phyloP scores from a whole-genome alignment of 1,284 basidiomycete genomes.

The Rhizoctonia solani region DNA sequence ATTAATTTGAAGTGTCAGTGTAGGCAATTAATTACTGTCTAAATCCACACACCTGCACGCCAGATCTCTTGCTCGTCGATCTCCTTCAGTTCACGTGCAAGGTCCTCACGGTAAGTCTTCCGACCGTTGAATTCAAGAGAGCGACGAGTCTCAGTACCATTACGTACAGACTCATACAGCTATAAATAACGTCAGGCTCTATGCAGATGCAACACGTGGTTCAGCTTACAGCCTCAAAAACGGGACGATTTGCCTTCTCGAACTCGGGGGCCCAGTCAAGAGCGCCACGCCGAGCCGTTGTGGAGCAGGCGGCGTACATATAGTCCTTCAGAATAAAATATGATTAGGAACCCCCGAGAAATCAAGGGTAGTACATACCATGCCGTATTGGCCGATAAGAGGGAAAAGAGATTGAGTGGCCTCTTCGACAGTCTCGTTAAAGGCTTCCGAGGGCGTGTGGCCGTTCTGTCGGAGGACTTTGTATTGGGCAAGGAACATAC shows the following conservation, averaged over 20 bases:
- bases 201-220: neutral
- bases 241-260: slow-evolving; percentile 88
- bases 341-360: neutral
- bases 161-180: slow-evolving; percentile 91
- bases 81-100: slow-evolving; percentile 91
- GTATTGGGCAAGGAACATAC: slow-evolving; percentile 99
- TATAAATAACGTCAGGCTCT: slow-evolving; percentile 41
- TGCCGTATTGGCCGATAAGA: slow-evolving; percentile 88
- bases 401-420: slow-evolving; percentile 99
- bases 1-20: slow-evolving; percentile 30
- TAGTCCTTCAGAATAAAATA: slow-evolving; percentile 73
- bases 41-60: slow-evolving; percentile 74
- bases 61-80: slow-evolving; percentile 99
- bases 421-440: slow-evolving; percentile 99
- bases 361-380: slow-evolving; percentile 49
- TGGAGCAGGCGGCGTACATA: slow-evolving; percentile 99
- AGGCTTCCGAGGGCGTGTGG: slow-evolving; percentile 96
- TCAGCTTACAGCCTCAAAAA: slow-evolving; percentile 69
- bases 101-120: slow-evolving; percentile 90
- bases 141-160: slow-evolving; percentile 97
- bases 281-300: slow-evolving; percentile 96
- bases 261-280: slow-evolving; percentile 99
- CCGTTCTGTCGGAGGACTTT: slow-evolving; percentile 98
- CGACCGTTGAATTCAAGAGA: slow-evolving; percentile 96
- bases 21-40: slow-evolving; percentile 29